Evolutionary conservation across 164 flowering plant species (phyloP).

Genomic region (Magnolia changhungtana): DNA sequence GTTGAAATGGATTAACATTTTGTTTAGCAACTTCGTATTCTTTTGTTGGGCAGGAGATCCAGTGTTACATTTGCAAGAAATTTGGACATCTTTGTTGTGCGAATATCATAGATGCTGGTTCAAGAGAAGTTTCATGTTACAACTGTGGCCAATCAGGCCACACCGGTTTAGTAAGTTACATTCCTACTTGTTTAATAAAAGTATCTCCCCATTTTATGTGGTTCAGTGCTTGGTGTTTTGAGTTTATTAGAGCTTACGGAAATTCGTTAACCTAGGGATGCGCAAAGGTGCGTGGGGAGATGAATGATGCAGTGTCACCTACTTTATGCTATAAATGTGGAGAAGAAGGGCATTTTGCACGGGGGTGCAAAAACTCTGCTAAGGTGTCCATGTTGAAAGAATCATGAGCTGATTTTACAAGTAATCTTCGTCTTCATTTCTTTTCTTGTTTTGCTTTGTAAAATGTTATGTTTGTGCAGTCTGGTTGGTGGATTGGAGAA

Average conservation of each 20-base stretch:
- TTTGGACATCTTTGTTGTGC: conserved; percentile 84
- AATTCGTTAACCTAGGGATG: conserved; percentile 46
- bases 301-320: conserved; percentile 25
- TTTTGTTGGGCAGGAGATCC: conserved; percentile 53
- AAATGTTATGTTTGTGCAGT: conserved; percentile 13
- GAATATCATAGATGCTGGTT: conserved; percentile 23
- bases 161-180: conserved; percentile 65
- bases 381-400: conserved; percentile 44
- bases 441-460: neutral
- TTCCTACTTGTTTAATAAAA: neutral
- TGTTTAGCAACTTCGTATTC: neutral
- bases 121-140: conserved; percentile 66
- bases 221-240: neutral
- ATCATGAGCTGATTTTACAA: neutral
- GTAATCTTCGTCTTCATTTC: neutral
- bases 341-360: conserved; percentile 74
- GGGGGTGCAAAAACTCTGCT: conserved; percentile 50
- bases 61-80: conserved; percentile 67
- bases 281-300: conserved; percentile 39
- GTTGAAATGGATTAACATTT: neutral
- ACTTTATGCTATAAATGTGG: conserved; percentile 73
- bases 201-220: neutral
- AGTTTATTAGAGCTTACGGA: neutral
- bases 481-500: conserved; percentile 16
- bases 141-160: conserved; percentile 85